These are phyloP conservation scores for Solanum gracilifrons DNA, from an alignment of 257 asterid genomes.

Conservation along the genomic window DNA sequence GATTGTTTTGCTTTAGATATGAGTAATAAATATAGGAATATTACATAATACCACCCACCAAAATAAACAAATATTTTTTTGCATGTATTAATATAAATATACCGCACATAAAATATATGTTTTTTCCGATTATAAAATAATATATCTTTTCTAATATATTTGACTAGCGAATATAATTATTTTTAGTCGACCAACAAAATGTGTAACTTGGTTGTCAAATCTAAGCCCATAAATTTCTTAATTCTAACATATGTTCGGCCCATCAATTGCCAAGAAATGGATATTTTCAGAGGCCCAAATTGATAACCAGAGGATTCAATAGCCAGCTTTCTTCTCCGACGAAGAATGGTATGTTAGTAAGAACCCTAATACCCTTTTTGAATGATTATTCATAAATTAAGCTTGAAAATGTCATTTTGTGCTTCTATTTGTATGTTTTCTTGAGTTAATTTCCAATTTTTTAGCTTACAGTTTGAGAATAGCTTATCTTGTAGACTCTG, in stretches of 20 bases:
- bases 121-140: no score
- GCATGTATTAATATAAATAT: no score
- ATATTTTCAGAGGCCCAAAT: neutral
- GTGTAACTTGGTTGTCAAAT: neutral
- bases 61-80: no score
- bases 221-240: neutral
- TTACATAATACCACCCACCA: no score
- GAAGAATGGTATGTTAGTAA: neutral
- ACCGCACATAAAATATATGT: no score
- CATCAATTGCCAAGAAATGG: neutral
- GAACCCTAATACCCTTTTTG: neutral
- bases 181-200: neutral
- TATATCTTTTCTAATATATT: no score
- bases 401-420: neutral
- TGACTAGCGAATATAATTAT: no score
- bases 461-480: neutral
- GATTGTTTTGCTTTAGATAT: no score
- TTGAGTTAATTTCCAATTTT: neutral
- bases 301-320: neutral
- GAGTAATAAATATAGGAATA: no score
- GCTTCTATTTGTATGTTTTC: neutral
- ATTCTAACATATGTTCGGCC: neutral
- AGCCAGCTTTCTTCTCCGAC: neutral
- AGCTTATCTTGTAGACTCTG: neutral
- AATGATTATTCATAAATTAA: neutral